These are phyloP conservation scores for Colletotrichum theobromicola DNA, from an alignment of 2,329 filamentous ascomycete genomes.

Conservation along the genomic window DNA sequence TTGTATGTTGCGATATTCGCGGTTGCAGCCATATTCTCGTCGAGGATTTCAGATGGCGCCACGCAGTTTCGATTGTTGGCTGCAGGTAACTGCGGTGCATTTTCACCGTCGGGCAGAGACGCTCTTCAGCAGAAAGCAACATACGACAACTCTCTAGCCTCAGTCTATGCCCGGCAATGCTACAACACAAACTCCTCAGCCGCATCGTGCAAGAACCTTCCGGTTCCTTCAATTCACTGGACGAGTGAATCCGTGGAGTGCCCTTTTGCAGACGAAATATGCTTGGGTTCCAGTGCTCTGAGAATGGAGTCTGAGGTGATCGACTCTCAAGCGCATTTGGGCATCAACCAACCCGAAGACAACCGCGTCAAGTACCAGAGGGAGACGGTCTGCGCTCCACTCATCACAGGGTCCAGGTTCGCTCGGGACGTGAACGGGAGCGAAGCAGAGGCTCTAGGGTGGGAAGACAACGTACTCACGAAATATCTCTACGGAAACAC, in stretches of 20 bases:
- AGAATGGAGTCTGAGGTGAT: constrained; percentile 20
- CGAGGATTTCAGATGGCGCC: background rate
- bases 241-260: constrained; percentile 13
- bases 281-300: constrained; percentile 4
- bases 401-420: background rate
- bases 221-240: background rate
- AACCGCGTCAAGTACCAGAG: constrained; percentile 16
- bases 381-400: constrained; percentile 6
- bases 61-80: constrained; percentile 4
- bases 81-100: background rate
- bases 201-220: background rate
- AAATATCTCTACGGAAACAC: background rate
- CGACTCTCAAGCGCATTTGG: constrained; percentile 23
- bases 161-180: constrained; percentile 25
- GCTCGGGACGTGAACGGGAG: background rate
- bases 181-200: constrained; percentile 21
- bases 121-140: background rate
- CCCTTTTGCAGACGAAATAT: constrained; percentile 23
- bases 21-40: constrained; percentile 8
- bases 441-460: background rate
- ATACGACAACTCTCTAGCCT: background rate
- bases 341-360: constrained; percentile 23
- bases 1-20: background rate
- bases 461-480: background rate
- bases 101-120: background rate